phyloP scores from a whole-genome alignment of 768 basidiomycete species.

The Lactarius psammicola region DNA sequence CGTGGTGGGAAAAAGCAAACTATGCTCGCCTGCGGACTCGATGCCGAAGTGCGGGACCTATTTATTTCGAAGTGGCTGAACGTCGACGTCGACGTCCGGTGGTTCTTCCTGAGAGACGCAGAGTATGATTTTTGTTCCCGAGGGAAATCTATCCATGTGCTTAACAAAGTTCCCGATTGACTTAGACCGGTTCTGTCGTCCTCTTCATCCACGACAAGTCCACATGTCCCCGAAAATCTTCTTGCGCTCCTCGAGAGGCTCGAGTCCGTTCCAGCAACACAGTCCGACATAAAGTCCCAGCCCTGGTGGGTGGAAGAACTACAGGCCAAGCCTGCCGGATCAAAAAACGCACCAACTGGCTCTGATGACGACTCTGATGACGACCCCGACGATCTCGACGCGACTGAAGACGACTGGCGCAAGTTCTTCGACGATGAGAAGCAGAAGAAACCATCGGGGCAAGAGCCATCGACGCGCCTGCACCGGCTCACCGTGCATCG shows the following conservation, averaged over 20 bases:
- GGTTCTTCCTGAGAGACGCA: conserved; percentile 84
- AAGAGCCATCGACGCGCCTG: conserved; percentile 45
- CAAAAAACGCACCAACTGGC: conserved; percentile 34
- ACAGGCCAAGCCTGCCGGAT: conserved; percentile 51
- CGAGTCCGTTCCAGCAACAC: conserved; percentile 69
- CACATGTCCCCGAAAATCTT: conserved; percentile 49
- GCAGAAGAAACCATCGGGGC: conserved; percentile 40
- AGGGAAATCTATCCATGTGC: not conserved
- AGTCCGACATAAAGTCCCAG: conserved; percentile 68
- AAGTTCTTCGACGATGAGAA: conserved; percentile 73
- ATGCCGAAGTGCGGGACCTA: conserved; percentile 57
- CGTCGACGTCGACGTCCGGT: conserved; percentile 79
- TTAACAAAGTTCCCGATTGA: conserved; percentile 33
- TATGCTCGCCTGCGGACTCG: conserved; percentile 42
- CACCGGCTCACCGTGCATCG: conserved; percentile 72
- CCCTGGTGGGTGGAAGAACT: conserved; percentile 83
- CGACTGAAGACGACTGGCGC: conserved; percentile 64
- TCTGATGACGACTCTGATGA: conserved; percentile 29
- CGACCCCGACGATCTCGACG: conserved; percentile 43
- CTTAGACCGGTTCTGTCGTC: conserved; percentile 31
- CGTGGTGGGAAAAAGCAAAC: conserved; percentile 31
- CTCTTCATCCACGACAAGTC: conserved; percentile 34
- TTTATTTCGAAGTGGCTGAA: conserved; percentile 75
- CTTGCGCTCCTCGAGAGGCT: conserved; percentile 66
- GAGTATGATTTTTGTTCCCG: conserved; percentile 45